Percentiles rank a stretch among this genome's conserved stretches.
Conservation (phyloP, 2,329 filamentous ascomycete genomes). For the Xenoacremonium recifei region DNA sequence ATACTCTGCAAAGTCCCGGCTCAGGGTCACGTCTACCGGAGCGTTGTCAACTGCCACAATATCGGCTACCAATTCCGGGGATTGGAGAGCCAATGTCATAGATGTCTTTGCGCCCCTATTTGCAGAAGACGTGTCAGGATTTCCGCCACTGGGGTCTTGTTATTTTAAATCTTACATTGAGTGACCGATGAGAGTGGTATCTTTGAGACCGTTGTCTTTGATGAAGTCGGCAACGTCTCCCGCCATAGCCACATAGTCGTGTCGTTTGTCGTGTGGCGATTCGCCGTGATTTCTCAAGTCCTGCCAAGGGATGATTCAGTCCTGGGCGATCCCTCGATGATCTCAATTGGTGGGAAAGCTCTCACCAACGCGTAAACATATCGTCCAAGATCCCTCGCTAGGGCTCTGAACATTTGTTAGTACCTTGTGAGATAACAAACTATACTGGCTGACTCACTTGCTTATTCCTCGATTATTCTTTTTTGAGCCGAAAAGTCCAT, state of each 20-base stretch:
- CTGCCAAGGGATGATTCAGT: slow-evolving; percentile 38
- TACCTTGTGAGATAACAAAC: background rate
- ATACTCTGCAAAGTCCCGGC: slow-evolving; percentile 75
- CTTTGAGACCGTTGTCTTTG: slow-evolving; percentile 62
- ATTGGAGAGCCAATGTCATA: slow-evolving; percentile 78
- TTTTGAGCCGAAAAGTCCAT: slow-evolving; percentile 92
- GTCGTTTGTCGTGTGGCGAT: slow-evolving; percentile 71
- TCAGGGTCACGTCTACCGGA: slow-evolving; percentile 75
- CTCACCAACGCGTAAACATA: slow-evolving; percentile 79
- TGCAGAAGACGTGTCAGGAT: background rate
- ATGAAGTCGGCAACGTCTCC: slow-evolving; percentile 82
- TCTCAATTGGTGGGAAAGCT: slow-evolving; percentile 11
- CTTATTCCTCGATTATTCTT: slow-evolving; percentile 93
- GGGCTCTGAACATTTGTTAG: slow-evolving; percentile 50
- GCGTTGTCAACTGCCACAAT: slow-evolving; percentile 90
- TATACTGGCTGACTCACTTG: slow-evolving; percentile 70
- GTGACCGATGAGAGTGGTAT: slow-evolving; percentile 82
- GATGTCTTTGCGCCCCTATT: slow-evolving; percentile 83
- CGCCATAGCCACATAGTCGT: slow-evolving; percentile 82
- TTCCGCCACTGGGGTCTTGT: background rate
- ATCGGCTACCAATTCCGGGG: slow-evolving; percentile 64
- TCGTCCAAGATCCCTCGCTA: slow-evolving; percentile 77
- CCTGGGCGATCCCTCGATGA: slow-evolving; percentile 6
- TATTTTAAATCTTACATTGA: slow-evolving; percentile 67
- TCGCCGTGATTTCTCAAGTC: slow-evolving; percentile 94